Evolutionary conservation across 2,329 filamentous ascomycete species (phyloP), one percentile per base, ranked within the genome.

Genomic region (Periconia macrospinosa): DNA sequence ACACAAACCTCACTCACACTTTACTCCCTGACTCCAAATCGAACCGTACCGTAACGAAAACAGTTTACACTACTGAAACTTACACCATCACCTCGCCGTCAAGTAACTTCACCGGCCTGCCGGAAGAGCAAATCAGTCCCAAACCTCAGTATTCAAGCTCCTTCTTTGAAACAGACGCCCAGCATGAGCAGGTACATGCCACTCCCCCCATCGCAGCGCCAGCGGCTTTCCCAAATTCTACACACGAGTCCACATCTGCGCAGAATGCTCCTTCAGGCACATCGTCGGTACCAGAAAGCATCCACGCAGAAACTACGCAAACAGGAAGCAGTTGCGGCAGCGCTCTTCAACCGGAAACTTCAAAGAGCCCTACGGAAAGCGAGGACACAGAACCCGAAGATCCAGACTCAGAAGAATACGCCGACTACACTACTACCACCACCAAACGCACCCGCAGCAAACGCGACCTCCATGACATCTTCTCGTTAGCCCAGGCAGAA

Each of bases 11-110:
- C n/a, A 17, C 42, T 17, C 20, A 42, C 17, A 30, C 41, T 30
- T 15, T 27, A 27, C 23, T 20, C 17, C 8, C n/a, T 6, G 11
- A 30, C 17, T 19, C 44, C 2, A 45, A 3, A 19, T n/a, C 43
- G 15, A 44, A 20, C 23, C 23, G 23, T 20, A 41, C 40, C 15
- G 37, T 55, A 10, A 41, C 41, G 11, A 53, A 50, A n/a, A 45
- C 54, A 8, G 48, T 53, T 15, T 30, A 47, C 14, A 17, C 41
- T 7, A 56, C 43, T 17, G 41, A 43, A 30, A 45, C 37, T 9
- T 47, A 49, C 45, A 20, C 48, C 15, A 42, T 41, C 45, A 20
- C 23, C 15, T 44, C 40, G 19, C 41, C 18, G 8, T 20, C 20
- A 30, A 49, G 30, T 9, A 40, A 37, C 19, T 23, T 45, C 19